These are phyloP conservation scores for Suillus ampliporus DNA, from an alignment of 768 basidiomycete species.

Conservation along the genomic window DNA sequence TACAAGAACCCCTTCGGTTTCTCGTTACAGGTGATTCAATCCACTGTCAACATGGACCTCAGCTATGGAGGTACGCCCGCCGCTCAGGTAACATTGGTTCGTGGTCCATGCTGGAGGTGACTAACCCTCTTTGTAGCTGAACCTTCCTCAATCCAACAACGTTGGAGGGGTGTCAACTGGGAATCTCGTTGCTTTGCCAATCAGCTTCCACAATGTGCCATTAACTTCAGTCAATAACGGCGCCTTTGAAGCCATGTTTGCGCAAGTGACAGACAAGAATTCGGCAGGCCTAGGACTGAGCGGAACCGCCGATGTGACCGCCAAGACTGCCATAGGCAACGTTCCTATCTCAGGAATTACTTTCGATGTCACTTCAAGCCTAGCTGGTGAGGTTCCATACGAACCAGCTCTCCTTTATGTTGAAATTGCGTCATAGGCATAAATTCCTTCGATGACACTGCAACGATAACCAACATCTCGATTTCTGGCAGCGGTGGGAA, in stretches of 20 bases:
- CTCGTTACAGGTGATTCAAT: constrained; percentile 64
- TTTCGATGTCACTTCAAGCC: constrained; percentile 60
- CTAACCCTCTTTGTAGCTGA: constrained; percentile 44
- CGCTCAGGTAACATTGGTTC: constrained; percentile 49
- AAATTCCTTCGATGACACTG: constrained; percentile 59
- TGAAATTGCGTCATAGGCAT: constrained; percentile 47
- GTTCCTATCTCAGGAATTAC: constrained; percentile 68
- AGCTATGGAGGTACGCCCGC: constrained; percentile 52
- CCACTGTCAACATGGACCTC: constrained; percentile 60
- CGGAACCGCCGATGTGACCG: constrained; percentile 63
- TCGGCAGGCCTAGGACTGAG: constrained; percentile 53
- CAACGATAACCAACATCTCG: constrained; percentile 58
- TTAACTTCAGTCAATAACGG: constrained; percentile 58
- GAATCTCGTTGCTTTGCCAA: constrained; percentile 61
- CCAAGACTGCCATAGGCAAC: constrained; percentile 66
- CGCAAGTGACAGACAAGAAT: constrained; percentile 57
- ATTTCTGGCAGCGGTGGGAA: constrained; percentile 69
- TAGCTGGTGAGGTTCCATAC: constrained; percentile 50
- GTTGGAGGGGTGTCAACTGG: constrained; percentile 73
- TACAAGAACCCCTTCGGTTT: constrained; percentile 83
- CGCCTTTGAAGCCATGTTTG: constrained; percentile 62
- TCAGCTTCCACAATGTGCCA: constrained; percentile 62
- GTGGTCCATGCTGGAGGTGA: constrained; percentile 8
- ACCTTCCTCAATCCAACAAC: constrained; percentile 52
- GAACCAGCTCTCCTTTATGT: neutral